Base-by-base conservation (phyloP, 805 yeast species). In the Candida loeiensis region DNA sequence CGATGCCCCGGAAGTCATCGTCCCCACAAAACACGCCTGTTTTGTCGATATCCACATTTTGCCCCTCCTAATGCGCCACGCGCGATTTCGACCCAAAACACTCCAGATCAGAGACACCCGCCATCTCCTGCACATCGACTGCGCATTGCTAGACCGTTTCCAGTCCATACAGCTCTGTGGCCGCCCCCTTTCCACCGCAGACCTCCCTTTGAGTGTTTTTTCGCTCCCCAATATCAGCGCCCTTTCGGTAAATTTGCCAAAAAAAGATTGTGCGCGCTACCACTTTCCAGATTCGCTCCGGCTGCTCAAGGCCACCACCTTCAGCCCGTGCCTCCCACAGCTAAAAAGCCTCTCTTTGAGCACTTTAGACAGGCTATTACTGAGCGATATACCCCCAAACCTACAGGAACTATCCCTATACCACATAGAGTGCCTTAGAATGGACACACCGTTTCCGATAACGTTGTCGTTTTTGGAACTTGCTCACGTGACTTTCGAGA, bases 91-190 rank as follows among this genome's bases (percentile, higher is more conserved):
- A n/a, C 41, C 41, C 13, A 22, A 30, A 17, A 21, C 14, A 27
- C 35, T 37, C n/a, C 41, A 37, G 32, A 31, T 37, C 22, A 27
- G 41, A 6, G 41, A 37, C 13, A 24, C 31, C 21, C 18, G 24
- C 15, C 36, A 32, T n/a, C n/a, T 37, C 12, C n/a, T 31, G 26
- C 19, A 18, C 13, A 11, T 37, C 3, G 41, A 31, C 31, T 26
- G 25, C 17, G 21, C 5, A 13, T 15, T 37, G n/a, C 18, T 37
- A 24, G 24, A 22, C 24, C 14, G 17, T 11, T 37, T 37, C 26
- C 29, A 30, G 15, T n/a, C 11, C 18, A 16, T 37, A 7, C 32
- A 30, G 9, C 36, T 31, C 27, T 37, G 36, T 30, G 41, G 41
- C n/a, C 16, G 24, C 4, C 41, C 41, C 13, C 24, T 37, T 19